A percentile compares a stretch with the other conserved stretches of the same genome.
phyloP scores from a whole-genome alignment of 2,329 filamentous ascomycete species.

The Cryphonectria carpinicola region DNA sequence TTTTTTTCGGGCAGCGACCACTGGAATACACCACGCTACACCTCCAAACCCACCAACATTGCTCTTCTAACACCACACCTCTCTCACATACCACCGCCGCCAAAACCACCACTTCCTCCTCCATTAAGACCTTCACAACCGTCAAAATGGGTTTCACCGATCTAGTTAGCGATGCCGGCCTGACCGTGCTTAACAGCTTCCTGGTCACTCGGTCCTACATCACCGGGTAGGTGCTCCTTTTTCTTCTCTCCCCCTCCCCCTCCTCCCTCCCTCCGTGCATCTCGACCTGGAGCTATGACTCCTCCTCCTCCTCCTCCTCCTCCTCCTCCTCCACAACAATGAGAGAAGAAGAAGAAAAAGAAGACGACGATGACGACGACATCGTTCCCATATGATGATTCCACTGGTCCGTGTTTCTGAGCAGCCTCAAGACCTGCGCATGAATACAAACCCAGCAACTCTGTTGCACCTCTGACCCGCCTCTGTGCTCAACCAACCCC shows the following conservation, averaged over 20 bases:
- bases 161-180: constrained; percentile 36
- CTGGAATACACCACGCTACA: constrained; percentile 14
- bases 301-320: not conserved
- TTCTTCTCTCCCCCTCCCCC: not conserved
- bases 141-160: constrained; percentile 37
- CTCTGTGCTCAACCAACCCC: not conserved
- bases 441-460: constrained; percentile 69
- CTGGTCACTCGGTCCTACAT: constrained; percentile 74
- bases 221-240: constrained; percentile 65
- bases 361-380: not conserved
- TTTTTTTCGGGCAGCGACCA: constrained; percentile 25
- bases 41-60: constrained; percentile 13
- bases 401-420: constrained; percentile 84
- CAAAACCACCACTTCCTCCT: constrained; percentile 7
- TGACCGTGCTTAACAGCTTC: constrained; percentile 64
- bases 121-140: not conserved
- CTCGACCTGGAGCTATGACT: not conserved
- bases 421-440: constrained; percentile 81
- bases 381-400: constrained; percentile 65
- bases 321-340: not conserved
- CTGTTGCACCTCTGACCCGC: constrained; percentile 69
- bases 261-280: not conserved
- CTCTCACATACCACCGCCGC: constrained; percentile 3
- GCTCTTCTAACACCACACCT: not conserved
- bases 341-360: not conserved